Conservation (phyloP, 768 basidiomycete genomes). For the Auriscalpium vulgare region DNA sequence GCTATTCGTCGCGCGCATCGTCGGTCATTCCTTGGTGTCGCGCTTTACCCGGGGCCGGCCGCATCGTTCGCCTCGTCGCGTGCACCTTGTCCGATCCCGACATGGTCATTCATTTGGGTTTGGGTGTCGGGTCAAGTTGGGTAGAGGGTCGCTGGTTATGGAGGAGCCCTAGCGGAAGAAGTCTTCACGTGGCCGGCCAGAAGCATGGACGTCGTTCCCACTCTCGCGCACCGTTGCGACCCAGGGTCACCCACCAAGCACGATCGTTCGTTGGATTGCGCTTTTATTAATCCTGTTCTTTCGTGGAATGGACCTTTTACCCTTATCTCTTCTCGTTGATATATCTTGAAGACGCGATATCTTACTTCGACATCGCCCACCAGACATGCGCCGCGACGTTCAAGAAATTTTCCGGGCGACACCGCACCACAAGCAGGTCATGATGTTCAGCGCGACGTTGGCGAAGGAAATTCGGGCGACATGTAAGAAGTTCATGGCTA, state of each 20-base stretch:
- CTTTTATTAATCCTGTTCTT: slow-evolving; percentile 24
- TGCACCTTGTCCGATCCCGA: slow-evolving; percentile 12
- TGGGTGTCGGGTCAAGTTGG: slow-evolving; percentile 8
- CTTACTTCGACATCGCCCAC: slow-evolving; percentile 64
- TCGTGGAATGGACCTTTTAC: slow-evolving; percentile 27
- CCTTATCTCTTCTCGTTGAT: slow-evolving; percentile 46
- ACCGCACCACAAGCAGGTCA: slow-evolving; percentile 99
- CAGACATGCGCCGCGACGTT: slow-evolving; percentile 99
- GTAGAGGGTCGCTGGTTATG: not conserved
- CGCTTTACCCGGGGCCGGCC: not conserved
- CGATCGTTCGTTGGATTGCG: slow-evolving; percentile 7
- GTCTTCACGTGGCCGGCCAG: not conserved
- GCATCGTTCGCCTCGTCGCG: slow-evolving; percentile 16
- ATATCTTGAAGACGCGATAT: slow-evolving; percentile 40
- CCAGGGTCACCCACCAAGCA: not conserved
- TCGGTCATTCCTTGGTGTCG: slow-evolving; percentile 7
- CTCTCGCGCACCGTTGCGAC: not conserved
- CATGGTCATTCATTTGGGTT: slow-evolving; percentile 18
- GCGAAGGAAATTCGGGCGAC: slow-evolving; percentile 95
- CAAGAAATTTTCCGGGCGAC: slow-evolving; percentile 99
- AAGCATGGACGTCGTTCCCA: not conserved
- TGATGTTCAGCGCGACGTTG: slow-evolving; percentile 99
- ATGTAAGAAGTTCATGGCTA: slow-evolving; percentile 99
- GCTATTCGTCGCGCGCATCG: slow-evolving; percentile 35
- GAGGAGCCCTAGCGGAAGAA: not conserved